Base-by-base conservation (phyloP, 2,329 filamentous ascomycete genomes). In the Ophiostoma himal-ulmi region DNA sequence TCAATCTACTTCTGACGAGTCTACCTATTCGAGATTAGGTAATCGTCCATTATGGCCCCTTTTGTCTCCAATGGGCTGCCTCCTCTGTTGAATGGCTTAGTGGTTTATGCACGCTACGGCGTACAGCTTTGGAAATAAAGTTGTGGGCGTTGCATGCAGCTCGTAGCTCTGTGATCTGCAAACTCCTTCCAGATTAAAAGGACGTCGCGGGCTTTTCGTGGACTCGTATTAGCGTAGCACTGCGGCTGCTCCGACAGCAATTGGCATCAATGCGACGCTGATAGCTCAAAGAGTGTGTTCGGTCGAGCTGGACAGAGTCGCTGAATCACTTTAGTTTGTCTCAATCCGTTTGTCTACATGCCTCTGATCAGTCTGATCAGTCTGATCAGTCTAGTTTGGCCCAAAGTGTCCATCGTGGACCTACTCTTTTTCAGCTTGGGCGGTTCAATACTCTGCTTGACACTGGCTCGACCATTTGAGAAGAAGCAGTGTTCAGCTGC, bases 351-450 rank as follows among this genome's bases (percentile, higher is more conserved):
- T 57, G n/a, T 57, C 52, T 57, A 57, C 52, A 57, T 57, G n/a
- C 44, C 22, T 26, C n/a, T 57, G 52, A 26, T 57, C 52, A 22
- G 52, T 54, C 41, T 14, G 41, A 48, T 48, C 41, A 3, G 52
- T 57, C 52, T 57, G 52, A 57, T 57, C 52, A 11, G 39, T 41
- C 39, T 44, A 8, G 14, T 44, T 10, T 57, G 52, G 52, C n/a
- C 13, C 1, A 7, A 57, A 20, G 44, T 26, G 52, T 8, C n/a
- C 22, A n/a, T 57, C 22, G 52, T 8, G 26, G 57, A 34, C 26
- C 57, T 26, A 62, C 26, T 62, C 57, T 62, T 62, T 62, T 62
- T 62, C 57, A 34, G 57, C 57, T 62, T 62, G 57, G 26, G 22
- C 26, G 57, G 57, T 34, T 5, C 57, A 14, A 22, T 62, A 34